phyloP scores from a whole-genome alignment of 2,329 filamentous ascomycete species.

The Colletotrichum tamarilloi region DNA sequence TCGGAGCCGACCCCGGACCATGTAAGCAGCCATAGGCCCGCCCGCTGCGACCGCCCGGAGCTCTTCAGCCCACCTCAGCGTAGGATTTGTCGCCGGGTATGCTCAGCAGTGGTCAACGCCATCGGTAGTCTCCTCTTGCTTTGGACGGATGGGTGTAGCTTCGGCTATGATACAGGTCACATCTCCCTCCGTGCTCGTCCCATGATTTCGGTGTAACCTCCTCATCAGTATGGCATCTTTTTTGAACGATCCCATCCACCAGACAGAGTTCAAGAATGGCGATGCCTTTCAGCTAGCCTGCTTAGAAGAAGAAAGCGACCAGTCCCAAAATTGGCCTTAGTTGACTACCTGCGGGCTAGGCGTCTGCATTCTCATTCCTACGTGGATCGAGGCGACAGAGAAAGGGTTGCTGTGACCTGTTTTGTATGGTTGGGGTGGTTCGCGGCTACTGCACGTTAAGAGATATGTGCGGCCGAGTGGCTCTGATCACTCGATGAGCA shows the following conservation, averaged over 20 bases:
- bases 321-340: background rate
- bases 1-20: background rate
- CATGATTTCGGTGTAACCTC: background rate
- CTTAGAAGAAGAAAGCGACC: background rate
- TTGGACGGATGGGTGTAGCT: background rate
- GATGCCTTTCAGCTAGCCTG: background rate
- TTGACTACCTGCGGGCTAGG: background rate
- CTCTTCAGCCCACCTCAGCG: background rate
- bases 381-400: background rate
- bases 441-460: constrained; percentile 18
- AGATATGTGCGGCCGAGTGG: constrained; percentile 11
- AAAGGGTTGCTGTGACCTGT: background rate
- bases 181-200: background rate
- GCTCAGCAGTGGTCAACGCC: background rate
- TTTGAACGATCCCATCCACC: background rate
- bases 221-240: background rate
- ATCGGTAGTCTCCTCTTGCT: background rate
- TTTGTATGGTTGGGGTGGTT: background rate
- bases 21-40: background rate
- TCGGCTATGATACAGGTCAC: background rate
- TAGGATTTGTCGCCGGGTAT: background rate
- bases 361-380: background rate
- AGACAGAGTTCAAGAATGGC: background rate
- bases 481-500: constrained; percentile 4
- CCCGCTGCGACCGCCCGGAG: background rate